Evolutionary conservation across 1,284 basidiomycete species (phyloP).

Genomic region (Porogramme epimiltina): DNA sequence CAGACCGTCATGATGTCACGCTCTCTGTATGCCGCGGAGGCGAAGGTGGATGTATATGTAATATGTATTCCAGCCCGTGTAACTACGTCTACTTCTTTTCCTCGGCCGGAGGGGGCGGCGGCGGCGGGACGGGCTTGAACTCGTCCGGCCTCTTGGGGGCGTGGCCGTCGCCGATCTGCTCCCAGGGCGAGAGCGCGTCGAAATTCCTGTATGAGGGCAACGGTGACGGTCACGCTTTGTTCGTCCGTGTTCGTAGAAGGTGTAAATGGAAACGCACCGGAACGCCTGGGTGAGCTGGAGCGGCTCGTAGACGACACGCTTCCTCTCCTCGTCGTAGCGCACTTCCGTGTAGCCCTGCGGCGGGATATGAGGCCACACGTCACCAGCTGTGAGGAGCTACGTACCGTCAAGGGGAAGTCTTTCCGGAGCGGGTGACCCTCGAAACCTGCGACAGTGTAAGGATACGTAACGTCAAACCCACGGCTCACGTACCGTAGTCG

Average conservation of each 20-base stretch:
- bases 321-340: constrained; percentile 97
- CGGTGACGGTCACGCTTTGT: background rate
- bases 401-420: constrained; percentile 94
- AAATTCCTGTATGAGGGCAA: constrained; percentile 84
- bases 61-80: background rate
- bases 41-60: constrained; percentile 10
- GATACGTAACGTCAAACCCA: background rate
- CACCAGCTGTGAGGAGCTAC: constrained; percentile 27
- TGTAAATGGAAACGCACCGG: constrained; percentile 56
- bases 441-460: constrained; percentile 63
- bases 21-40: too few species aligned
- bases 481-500: constrained; percentile 80
- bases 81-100: constrained; percentile 62
- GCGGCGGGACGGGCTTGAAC: constrained; percentile 69
- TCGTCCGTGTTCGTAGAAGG: background rate
- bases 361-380: constrained; percentile 1
- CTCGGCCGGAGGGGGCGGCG: constrained; percentile 63
- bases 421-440: constrained; percentile 98
- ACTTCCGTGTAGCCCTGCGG: constrained; percentile 92
- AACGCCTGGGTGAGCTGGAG: constrained; percentile 98
- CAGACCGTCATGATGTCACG: too few species aligned
- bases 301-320: constrained; percentile 98
- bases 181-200: constrained; percentile 94
- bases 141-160: constrained; percentile 70
- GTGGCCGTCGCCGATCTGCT: constrained; percentile 90